Percentiles rank a stretch among this genome's conserved stretches.
Evolutionary conservation across 768 basidiomycete species (phyloP).

Genomic region (Scleroderma citrinum): DNA sequence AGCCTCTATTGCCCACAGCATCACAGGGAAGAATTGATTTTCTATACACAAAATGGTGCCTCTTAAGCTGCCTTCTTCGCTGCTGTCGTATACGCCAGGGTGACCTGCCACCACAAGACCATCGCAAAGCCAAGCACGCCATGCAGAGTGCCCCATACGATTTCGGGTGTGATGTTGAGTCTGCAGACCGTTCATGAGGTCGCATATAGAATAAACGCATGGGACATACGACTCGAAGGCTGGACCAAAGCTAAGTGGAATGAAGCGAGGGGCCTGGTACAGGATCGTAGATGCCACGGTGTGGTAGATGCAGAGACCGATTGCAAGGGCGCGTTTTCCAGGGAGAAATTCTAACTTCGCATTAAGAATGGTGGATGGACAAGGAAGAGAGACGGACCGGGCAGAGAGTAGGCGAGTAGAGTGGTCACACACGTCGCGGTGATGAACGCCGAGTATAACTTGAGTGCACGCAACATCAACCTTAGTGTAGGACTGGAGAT

Average conservation of each 20-base stretch:
- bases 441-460: constrained; percentile 68
- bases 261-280: constrained; percentile 72
- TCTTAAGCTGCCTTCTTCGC: constrained; percentile 19
- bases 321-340: constrained; percentile 77
- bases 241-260: constrained; percentile 64
- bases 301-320: constrained; percentile 74
- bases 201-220: neutral
- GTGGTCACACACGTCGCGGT: constrained; percentile 56
- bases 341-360: constrained; percentile 62
- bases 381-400: constrained; percentile 43
- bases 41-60: no score
- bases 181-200: constrained; percentile 27
- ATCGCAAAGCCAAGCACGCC: constrained; percentile 67
- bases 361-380: neutral
- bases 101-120: constrained; percentile 80
- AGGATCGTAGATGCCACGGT: constrained; percentile 66
- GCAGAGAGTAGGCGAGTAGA: constrained; percentile 62
- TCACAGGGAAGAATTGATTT: neutral
- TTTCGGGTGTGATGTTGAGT: constrained; percentile 63
- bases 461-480: neutral
- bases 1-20: no score
- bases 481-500: neutral
- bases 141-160: constrained; percentile 66
- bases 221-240: constrained; percentile 52
- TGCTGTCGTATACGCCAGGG: constrained; percentile 46